phyloP scores from a whole-genome alignment of 257 asterid species.

The Ilex asprella region DNA sequence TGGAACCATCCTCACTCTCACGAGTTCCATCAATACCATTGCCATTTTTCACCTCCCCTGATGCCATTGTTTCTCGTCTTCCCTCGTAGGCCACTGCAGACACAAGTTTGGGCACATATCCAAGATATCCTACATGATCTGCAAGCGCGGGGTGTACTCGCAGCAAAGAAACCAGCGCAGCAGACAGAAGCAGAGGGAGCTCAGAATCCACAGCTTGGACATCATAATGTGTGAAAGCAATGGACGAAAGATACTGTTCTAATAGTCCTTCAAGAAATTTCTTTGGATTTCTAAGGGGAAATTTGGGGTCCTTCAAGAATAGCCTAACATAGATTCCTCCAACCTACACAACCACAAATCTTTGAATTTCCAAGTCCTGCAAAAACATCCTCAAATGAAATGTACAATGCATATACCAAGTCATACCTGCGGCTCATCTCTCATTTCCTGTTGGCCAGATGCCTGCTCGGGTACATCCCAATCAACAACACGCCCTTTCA shows the following conservation, averaged over 20 bases:
- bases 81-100: slow-evolving; percentile 95
- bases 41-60: slow-evolving; percentile 32
- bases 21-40: slow-evolving; percentile 24
- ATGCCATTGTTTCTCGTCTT: slow-evolving; percentile 89
- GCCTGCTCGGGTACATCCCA: slow-evolving; percentile 99
- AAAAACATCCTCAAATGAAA: neutral
- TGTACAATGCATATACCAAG: slow-evolving; percentile 9
- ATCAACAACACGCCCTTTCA: slow-evolving; percentile 85
- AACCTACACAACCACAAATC: slow-evolving; percentile 47
- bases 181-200: slow-evolving; percentile 94
- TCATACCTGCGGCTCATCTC: slow-evolving; percentile 96
- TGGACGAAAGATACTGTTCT: slow-evolving; percentile 95
- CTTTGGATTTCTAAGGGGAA: slow-evolving; percentile 95
- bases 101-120: slow-evolving; percentile 93
- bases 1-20: slow-evolving; percentile 55
- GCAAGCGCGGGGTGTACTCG: slow-evolving; percentile 98
- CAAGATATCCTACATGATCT: slow-evolving; percentile 97
- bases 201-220: slow-evolving; percentile 77
- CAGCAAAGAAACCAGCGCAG: slow-evolving; percentile 87
- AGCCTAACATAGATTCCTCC: slow-evolving; percentile 95
- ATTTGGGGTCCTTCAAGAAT: slow-evolving; percentile 96
- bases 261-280: slow-evolving; percentile 89
- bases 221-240: slow-evolving; percentile 75
- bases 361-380: slow-evolving; percentile 17
- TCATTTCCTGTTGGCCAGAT: slow-evolving; percentile 87